A percentile compares a stretch with the other conserved stretches of the same genome.
phyloP scores from a whole-genome alignment of 1,284 basidiomycete genomes.

The Trametes hirsuta region DNA sequence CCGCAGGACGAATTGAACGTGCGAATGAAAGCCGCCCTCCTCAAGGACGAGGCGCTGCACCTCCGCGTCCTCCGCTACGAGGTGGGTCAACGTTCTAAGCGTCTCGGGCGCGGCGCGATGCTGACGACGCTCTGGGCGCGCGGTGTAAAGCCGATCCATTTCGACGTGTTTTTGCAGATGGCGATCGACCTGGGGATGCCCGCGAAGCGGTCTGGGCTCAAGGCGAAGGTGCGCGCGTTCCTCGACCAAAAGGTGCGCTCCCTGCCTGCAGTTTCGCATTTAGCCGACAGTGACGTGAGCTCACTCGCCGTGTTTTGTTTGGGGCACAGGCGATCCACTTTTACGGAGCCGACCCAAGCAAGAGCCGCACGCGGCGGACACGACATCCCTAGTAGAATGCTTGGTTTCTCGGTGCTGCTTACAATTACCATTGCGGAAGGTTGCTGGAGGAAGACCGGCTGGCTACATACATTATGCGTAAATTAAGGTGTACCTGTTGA shows the following conservation, averaged over 20 bases:
- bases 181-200: constrained; percentile 36
- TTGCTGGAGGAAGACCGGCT: neutral
- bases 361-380: constrained; percentile 28
- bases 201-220: constrained; percentile 32
- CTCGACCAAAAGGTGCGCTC: constrained; percentile 58
- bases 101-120: neutral
- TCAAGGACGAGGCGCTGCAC: constrained; percentile 50
- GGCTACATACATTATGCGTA: constrained; percentile 24
- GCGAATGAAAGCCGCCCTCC: constrained; percentile 46
- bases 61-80: constrained; percentile 65
- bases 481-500: constrained; percentile 31
- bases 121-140: neutral
- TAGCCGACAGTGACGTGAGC: too few relatives aligned
- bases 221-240: constrained; percentile 48
- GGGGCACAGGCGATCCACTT: constrained; percentile 52
- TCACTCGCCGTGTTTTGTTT: neutral
- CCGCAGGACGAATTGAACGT: constrained; percentile 39
- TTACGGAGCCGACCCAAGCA: constrained; percentile 41
- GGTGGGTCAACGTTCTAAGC: constrained; percentile 37
- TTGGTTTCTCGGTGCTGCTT: neutral
- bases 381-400: constrained; percentile 19
- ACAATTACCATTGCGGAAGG: neutral
- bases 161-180: constrained; percentile 54
- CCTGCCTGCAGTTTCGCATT: neutral
- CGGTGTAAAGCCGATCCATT: constrained; percentile 55